Base-by-base conservation (phyloP, 2,329 filamentous ascomycete genomes). In the Colletotrichum musicola region DNA sequence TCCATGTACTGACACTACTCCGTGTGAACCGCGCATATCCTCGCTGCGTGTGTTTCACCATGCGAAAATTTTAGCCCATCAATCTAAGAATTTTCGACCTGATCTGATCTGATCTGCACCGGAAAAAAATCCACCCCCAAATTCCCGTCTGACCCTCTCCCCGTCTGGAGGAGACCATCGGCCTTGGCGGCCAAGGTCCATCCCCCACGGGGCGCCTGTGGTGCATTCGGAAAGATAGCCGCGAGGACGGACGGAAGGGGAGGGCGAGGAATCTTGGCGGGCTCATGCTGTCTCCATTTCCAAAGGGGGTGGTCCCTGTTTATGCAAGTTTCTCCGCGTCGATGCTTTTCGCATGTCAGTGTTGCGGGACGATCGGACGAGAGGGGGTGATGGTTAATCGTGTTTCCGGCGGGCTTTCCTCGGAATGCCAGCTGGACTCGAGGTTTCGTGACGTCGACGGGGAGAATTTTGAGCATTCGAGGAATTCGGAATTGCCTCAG, bases 201-300 rank as follows among this genome's bases (percentile, higher is more conserved):
- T 27, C 54, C 54, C 54, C 54, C 54, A 57, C 54, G 54, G 54
- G 54, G 54, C n/a, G 35, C 20, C 30, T 56, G 18, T 16, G 44
- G 16, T n/a, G 44, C 53, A 56, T 40, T 20, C 18, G 30, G 6
- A 13, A 22, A 42, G 16, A 16, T 16, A 46, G 16, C 16, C 44
- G 44, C 16, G 16, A 46, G 16, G 18, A 16, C 44, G 44, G 44
- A 46, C 1, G 44, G 9, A 10, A 14, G 30, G 53, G 53, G 30
- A 56, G 30, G 9, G 30, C 9, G 30, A 10, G 30, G 9, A 35
- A 35, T 10, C 30, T 35, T 35, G 6, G 30, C 6, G 6, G 30
- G 6, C 7, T 35, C 10, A 35, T 10, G 30, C 30, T 35, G 30
- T 35, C 30, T 4, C 7, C 6, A 35, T 35, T 9, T 10, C 1